Percentiles rank a stretch among this genome's conserved stretches.
phyloP scores from a whole-genome alignment of 148 eudicot genomes.

The Cornus suecica region DNA sequence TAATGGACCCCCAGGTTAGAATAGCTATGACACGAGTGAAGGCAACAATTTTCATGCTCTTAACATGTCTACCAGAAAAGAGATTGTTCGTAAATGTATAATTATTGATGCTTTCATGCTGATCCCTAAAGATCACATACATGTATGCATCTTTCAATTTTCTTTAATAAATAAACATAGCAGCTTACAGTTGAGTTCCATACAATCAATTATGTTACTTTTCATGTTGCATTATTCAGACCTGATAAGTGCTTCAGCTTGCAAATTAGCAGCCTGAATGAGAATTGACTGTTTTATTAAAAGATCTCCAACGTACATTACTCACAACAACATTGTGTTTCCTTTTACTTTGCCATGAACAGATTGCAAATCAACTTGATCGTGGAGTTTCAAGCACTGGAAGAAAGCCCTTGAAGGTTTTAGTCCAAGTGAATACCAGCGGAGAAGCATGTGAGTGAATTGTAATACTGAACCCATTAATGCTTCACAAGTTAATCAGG shows the following conservation, averaged over 20 bases:
- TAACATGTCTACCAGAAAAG: background rate
- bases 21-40: background rate
- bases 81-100: background rate
- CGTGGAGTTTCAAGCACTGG: slow-evolving; percentile 69
- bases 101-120: background rate
- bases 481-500: background rate
- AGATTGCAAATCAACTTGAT: slow-evolving; percentile 89
- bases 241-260: background rate
- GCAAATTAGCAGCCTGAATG: background rate
- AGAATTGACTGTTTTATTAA: background rate
- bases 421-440: slow-evolving; percentile 96
- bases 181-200: background rate
- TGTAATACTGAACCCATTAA: slow-evolving; percentile 1
- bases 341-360: slow-evolving; percentile 14
- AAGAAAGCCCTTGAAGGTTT: slow-evolving; percentile 76
- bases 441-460: slow-evolving; percentile 80
- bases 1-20: too few relatives aligned
- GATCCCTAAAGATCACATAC: background rate
- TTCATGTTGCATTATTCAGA: background rate
- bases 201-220: background rate
- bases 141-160: background rate
- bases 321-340: background rate
- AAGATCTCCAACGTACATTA: slow-evolving; percentile 9
- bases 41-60: background rate
- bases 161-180: background rate